Percentiles rank a stretch among this genome's conserved stretches.
These are phyloP conservation scores for Lepidopterella palustris DNA, from an alignment of 495 filamentous ascomycete species.

Conservation along the genomic window DNA sequence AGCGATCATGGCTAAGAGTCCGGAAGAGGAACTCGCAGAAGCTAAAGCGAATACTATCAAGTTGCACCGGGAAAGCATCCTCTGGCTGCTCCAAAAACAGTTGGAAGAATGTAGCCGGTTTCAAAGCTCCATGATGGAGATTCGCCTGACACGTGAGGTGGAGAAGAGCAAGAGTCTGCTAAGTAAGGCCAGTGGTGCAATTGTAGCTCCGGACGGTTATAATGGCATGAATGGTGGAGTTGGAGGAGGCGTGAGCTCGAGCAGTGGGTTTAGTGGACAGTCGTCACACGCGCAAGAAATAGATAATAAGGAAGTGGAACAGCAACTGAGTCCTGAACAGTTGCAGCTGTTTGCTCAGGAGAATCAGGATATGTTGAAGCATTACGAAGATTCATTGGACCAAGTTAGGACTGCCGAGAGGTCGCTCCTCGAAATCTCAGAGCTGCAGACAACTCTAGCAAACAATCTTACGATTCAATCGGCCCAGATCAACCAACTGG, in stretches of 20 bases:
- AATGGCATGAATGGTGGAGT: constrained; percentile 12
- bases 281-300: constrained; percentile 29
- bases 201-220: constrained; percentile 22
- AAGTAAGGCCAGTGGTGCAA: constrained; percentile 52
- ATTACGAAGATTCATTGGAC: constrained; percentile 84
- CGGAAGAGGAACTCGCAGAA: constrained; percentile 65
- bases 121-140: constrained; percentile 88
- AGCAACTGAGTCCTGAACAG: constrained; percentile 71
- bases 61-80: constrained; percentile 66
- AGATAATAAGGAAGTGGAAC: constrained; percentile 47
- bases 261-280: constrained; percentile 8
- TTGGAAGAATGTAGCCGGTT: constrained; percentile 68
- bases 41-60: constrained; percentile 52
- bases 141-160: constrained; percentile 69
- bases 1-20: constrained; percentile 42
- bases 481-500: constrained; percentile 78
- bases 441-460: constrained; percentile 82
- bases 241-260: neutral
- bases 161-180: constrained; percentile 86
- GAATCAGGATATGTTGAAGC: constrained; percentile 84
- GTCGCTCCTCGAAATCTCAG: constrained; percentile 85
- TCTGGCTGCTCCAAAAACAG: constrained; percentile 70
- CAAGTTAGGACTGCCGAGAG: constrained; percentile 92
- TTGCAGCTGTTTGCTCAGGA: constrained; percentile 88
- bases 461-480: constrained; percentile 77